Percentiles rank a stretch among this genome's conserved stretches.
Evolutionary conservation across 2,329 filamentous ascomycete genomes (phyloP).

Genomic region (Aspergillus persii): DNA sequence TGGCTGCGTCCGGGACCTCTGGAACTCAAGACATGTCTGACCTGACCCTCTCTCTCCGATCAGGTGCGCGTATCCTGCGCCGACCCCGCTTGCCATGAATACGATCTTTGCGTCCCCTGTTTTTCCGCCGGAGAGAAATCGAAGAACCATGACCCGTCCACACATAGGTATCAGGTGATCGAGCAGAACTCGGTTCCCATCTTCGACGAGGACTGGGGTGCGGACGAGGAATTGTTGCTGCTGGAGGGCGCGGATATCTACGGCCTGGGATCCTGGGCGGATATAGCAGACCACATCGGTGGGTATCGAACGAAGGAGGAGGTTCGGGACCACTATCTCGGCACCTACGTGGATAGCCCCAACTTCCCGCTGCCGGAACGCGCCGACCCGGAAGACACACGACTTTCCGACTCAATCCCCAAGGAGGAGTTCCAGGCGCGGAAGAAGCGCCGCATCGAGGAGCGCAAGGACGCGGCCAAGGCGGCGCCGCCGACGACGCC

Average conservation of each 20-base stretch:
- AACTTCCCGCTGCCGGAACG: conserved; percentile 83
- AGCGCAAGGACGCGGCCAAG: conserved; percentile 82
- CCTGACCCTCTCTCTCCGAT: not conserved
- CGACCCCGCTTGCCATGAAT: conserved; percentile 78
- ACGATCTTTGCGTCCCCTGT: conserved; percentile 94
- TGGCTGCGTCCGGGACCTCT: not conserved
- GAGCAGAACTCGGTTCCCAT: conserved; percentile 99
- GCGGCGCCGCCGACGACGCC: conserved; percentile 78
- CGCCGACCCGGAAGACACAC: conserved; percentile 78
- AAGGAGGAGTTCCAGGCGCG: conserved; percentile 89
- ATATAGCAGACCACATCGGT: conserved; percentile 96
- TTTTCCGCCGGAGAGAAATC: conserved; percentile 80
- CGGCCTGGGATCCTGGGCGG: conserved; percentile 93
- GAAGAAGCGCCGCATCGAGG: conserved; percentile 91
- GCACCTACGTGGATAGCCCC: conserved; percentile 79
- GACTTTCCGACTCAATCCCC: conserved; percentile 74
- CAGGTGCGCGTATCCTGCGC: conserved; percentile 95
- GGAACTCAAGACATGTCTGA: not conserved
- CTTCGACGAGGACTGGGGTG: conserved; percentile 91
- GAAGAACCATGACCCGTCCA: conserved; percentile 79
- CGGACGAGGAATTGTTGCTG: conserved; percentile 91
- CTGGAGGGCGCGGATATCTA: conserved; percentile 95
- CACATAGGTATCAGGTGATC: conserved; percentile 88
- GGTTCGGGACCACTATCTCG: conserved; percentile 88
- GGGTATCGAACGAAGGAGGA: conserved; percentile 94